These are phyloP conservation scores for Saitozyma sp. DNA, from an alignment of 768 basidiomycete genomes.

Conservation along the genomic window DNA sequence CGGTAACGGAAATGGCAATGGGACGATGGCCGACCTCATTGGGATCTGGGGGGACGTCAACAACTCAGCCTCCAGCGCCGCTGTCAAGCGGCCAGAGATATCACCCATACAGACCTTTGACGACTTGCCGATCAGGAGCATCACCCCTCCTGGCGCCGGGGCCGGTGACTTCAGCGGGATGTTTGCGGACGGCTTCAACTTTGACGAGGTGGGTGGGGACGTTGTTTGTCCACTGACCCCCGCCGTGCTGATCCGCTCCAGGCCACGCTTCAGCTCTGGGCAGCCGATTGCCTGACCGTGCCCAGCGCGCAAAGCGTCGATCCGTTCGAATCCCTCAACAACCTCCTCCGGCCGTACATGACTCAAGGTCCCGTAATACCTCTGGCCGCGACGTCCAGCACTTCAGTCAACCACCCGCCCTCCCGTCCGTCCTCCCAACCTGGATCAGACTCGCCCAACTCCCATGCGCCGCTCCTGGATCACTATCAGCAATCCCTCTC, in stretches of 20 bases:
- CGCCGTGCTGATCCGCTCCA: conserved; percentile 3
- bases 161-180: conserved; percentile 1
- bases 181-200: conserved; percentile 13
- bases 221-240: background rate
- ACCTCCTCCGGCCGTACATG: conserved; percentile 12
- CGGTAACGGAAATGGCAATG: background rate
- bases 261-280: conserved; percentile 36
- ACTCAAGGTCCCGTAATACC: too few species aligned
- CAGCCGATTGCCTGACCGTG: conserved; percentile 27
- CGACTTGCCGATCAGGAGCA: background rate
- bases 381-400: too few species aligned
- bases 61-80: background rate
- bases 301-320: conserved; percentile 20
- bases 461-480: conserved; percentile 3
- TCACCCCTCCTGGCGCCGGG: conserved; percentile 3
- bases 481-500: conserved; percentile 36
- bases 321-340: conserved; percentile 27
- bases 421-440: too few species aligned
- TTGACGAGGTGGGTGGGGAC: conserved; percentile 26
- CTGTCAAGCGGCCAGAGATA: background rate
- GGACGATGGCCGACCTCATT: background rate
- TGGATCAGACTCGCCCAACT: too few species aligned
- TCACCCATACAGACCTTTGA: background rate
- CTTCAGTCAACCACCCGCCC: too few species aligned
- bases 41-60: background rate